A percentile compares a stretch with the other conserved stretches of the same genome.
These are phyloP conservation scores for Colletotrichum sp. DNA, from an alignment of 2,329 filamentous ascomycete species.

Conservation along the genomic window DNA sequence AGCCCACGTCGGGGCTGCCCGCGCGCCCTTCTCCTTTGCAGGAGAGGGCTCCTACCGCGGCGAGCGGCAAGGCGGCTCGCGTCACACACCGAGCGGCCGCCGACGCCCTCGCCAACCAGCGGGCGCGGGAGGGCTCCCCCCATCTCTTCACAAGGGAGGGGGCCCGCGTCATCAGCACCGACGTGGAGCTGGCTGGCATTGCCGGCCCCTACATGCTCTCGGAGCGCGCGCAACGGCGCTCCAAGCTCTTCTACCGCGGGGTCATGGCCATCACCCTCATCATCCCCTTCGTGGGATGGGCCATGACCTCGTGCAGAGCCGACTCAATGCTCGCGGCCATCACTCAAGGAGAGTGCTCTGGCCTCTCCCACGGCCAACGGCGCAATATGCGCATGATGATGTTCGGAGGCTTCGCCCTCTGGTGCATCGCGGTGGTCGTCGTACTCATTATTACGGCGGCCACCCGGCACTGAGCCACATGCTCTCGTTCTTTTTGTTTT, in stretches of 20 bases:
- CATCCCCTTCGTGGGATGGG: not conserved
- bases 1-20: not conserved
- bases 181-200: slow-evolving; percentile 16
- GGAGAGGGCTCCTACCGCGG: not conserved
- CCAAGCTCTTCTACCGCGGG: not conserved
- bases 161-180: slow-evolving; percentile 2
- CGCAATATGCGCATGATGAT: slow-evolving; percentile 13
- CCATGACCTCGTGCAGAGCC: not conserved
- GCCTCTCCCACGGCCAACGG: slow-evolving; percentile 7
- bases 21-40: not conserved
- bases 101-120: slow-evolving; percentile 3
- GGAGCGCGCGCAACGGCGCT: not conserved
- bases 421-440: not conserved
- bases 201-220: not conserved
- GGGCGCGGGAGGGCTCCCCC: not conserved
- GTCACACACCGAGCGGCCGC: not conserved
- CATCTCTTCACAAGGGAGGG: not conserved
- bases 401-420: slow-evolving; percentile 4
- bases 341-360: slow-evolving; percentile 15
- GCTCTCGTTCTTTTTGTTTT: not conserved
- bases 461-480: not conserved
- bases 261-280: not conserved
- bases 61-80: not conserved
- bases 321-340: not conserved
- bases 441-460: not conserved